phyloP scores from a whole-genome alignment of 306 rosid genomes.

The Prunus campanulata region DNA sequence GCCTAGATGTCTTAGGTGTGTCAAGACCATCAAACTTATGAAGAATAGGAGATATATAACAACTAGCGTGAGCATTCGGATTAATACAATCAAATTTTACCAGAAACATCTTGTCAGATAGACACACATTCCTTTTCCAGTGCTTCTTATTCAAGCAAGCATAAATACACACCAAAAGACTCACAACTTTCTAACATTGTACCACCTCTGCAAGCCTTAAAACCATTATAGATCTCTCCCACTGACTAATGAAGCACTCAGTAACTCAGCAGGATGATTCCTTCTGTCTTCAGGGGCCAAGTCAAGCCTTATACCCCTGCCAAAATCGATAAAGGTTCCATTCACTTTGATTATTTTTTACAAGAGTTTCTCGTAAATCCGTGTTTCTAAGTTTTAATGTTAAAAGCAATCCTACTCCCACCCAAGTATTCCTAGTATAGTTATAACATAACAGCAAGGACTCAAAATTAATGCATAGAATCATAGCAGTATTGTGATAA shows the following conservation, averaged over 20 bases:
- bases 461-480: neutral
- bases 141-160: conserved; percentile 7
- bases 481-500: neutral
- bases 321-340: conserved; percentile 28
- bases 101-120: neutral
- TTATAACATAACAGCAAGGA: neutral
- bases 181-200: neutral
- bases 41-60: neutral
- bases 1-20: neutral
- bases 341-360: neutral
- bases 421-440: neutral
- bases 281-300: conserved; percentile 25
- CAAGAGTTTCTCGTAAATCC: neutral
- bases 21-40: neutral
- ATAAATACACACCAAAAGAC: neutral
- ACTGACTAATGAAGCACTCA: neutral
- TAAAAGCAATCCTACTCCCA: neutral
- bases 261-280: neutral
- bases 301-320: conserved; percentile 29
- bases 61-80: neutral
- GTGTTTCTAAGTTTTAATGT: neutral
- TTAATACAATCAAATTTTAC: neutral
- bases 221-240: conserved; percentile 7
- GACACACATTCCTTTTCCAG: neutral
- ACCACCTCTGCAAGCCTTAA: neutral